Percentiles rank a stretch among this genome's conserved stretches.
These are phyloP conservation scores for Aurantiochytrium sp. DNA, from an alignment of 108 stramenopile genomes.

Conservation along the genomic window DNA sequence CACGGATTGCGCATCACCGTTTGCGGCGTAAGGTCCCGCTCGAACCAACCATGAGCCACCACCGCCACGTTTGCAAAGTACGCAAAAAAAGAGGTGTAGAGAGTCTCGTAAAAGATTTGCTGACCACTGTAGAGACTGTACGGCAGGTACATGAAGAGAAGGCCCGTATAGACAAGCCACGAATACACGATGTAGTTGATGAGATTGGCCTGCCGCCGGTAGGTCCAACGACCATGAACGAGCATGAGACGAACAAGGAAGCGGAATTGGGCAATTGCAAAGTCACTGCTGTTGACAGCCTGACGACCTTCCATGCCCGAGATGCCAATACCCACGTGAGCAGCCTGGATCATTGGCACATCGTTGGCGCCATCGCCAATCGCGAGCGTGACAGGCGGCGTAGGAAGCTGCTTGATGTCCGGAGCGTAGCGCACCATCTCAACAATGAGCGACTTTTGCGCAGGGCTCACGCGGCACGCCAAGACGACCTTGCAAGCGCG, in stretches of 20 bases:
- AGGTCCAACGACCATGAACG: constrained; percentile 92
- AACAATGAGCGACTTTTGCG: constrained; percentile 52
- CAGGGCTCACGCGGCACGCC: constrained; percentile 51
- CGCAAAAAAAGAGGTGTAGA: constrained; percentile 48
- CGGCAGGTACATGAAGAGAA: constrained; percentile 44
- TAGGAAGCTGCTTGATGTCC: neutral
- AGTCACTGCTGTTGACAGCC: constrained; percentile 64
- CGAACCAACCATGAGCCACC: constrained; percentile 46
- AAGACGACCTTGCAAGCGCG: constrained; percentile 35
- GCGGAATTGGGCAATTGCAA: constrained; percentile 83
- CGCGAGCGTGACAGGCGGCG: constrained; percentile 26
- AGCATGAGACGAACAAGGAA: constrained; percentile 78
- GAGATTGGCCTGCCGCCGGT: constrained; percentile 46
- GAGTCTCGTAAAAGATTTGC: constrained; percentile 42
- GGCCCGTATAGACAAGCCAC: constrained; percentile 50
- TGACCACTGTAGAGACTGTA: constrained; percentile 38
- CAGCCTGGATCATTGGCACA: constrained; percentile 60
- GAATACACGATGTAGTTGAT: constrained; percentile 61
- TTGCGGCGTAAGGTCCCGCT: constrained; percentile 40
- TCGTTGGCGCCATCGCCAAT: constrained; percentile 65
- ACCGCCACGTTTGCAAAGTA: constrained; percentile 48
- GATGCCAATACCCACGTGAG: constrained; percentile 62
- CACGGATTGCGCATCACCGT: constrained; percentile 35
- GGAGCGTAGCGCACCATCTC: constrained; percentile 31
- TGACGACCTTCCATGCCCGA: constrained; percentile 51